phyloP scores from a whole-genome alignment of 768 basidiomycete genomes.

The Dictyophora rubrovolvata region DNA sequence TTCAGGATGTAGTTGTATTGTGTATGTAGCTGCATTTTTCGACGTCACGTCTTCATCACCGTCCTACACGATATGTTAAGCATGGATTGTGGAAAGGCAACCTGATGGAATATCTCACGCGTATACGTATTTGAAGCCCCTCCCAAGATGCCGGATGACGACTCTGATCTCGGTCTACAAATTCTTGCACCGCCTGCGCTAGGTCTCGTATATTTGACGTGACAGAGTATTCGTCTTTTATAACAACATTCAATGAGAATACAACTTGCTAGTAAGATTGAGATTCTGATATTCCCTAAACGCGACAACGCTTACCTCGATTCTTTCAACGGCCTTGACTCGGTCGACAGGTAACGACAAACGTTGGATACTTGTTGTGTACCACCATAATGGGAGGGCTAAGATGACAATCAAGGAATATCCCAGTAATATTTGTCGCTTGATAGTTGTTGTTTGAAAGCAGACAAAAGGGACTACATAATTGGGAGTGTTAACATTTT shows the following conservation, averaged over 20 bases:
- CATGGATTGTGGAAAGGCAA: not conserved
- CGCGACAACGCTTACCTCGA: not conserved
- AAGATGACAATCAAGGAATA: slow-evolving; percentile 75
- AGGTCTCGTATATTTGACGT: not conserved
- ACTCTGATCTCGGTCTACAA: not conserved
- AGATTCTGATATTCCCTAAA: not conserved
- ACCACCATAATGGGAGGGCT: slow-evolving; percentile 89
- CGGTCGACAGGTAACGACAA: slow-evolving; percentile 56
- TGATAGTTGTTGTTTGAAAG: not conserved
- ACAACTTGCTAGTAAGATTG: not conserved
- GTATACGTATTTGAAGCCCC: slow-evolving; percentile 31
- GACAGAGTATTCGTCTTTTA: not conserved
- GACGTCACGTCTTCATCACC: not conserved
- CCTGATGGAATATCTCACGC: slow-evolving; percentile 10
- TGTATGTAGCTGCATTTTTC: not conserved
- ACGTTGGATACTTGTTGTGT: slow-evolving; percentile 81
- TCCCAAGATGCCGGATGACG: slow-evolving; percentile 24
- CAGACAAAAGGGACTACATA: slow-evolving; percentile 2
- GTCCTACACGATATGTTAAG: not conserved
- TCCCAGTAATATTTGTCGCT: slow-evolving; percentile 44
- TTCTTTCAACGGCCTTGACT: slow-evolving; percentile 38
- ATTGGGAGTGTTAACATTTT: not conserved
- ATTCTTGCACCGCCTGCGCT: not conserved
- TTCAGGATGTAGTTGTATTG: not conserved
- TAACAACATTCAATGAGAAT: slow-evolving; percentile 1